These are phyloP conservation scores for Verbascum thapsus DNA, from an alignment of 257 asterid species.

Conservation along the genomic window DNA sequence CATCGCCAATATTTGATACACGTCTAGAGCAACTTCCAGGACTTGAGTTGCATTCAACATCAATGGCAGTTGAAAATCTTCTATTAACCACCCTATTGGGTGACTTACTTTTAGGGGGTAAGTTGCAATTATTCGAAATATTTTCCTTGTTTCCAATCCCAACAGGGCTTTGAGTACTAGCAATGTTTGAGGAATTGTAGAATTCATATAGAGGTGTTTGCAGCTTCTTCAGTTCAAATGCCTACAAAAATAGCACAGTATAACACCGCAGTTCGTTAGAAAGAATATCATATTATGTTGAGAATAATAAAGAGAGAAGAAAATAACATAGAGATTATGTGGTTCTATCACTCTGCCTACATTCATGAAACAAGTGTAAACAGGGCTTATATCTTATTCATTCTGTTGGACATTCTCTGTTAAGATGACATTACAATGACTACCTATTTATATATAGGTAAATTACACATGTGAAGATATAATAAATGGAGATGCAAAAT, in stretches of 20 bases:
- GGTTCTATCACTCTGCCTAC: too few species aligned
- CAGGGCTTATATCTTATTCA: too few species aligned
- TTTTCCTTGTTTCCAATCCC: conserved; percentile 64
- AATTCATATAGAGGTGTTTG: conserved; percentile 75
- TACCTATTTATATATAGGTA: too few species aligned
- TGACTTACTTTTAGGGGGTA: conserved; percentile 71
- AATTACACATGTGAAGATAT: too few species aligned
- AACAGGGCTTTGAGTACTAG: conserved; percentile 45
- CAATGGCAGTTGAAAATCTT: conserved; percentile 62
- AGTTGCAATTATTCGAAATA: conserved; percentile 47
- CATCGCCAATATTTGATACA: conserved; percentile 52
- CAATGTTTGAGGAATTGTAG: conserved; percentile 59
- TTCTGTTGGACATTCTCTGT: too few species aligned
- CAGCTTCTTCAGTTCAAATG: conserved; percentile 71
- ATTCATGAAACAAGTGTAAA: too few species aligned
- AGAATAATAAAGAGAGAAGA: too few species aligned
- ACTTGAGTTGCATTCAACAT: conserved; percentile 45
- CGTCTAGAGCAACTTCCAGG: conserved; percentile 54
- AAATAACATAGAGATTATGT: too few species aligned
- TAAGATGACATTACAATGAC: too few species aligned
- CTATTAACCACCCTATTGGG: conserved; percentile 51
- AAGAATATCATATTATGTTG: too few species aligned
- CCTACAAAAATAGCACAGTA: conserved; percentile 42
- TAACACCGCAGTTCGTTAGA: conserved; percentile 1
- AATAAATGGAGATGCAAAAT: too few species aligned